Evolutionary conservation across 108 stramenopile genomes (phyloP).

Genomic region (Craspedostauros australis): DNA sequence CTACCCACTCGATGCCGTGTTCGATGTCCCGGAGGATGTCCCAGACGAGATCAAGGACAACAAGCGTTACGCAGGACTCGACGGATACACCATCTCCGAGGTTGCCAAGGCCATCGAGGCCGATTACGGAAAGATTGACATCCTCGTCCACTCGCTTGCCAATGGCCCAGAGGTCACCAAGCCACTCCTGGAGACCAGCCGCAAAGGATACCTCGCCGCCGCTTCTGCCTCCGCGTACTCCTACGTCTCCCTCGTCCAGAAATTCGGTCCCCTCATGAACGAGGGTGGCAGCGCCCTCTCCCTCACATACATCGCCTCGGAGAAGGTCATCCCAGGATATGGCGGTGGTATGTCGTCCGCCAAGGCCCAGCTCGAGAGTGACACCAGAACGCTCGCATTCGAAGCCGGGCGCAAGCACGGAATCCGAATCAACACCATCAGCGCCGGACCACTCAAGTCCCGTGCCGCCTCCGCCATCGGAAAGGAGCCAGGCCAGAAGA

Average conservation of each 20-base stretch:
- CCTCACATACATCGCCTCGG: constrained; percentile 97
- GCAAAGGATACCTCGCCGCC: constrained; percentile 96
- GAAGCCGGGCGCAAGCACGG: constrained; percentile 95
- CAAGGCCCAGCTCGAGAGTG: constrained; percentile 95
- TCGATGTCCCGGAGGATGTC: constrained; percentile 89
- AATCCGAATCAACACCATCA: constrained; percentile 94
- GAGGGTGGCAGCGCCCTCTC: constrained; percentile 87
- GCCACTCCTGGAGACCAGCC: constrained; percentile 93
- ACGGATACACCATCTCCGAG: constrained; percentile 93
- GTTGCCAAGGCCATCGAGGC: constrained; percentile 89
- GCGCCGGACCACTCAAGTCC: constrained; percentile 96
- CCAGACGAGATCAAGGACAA: constrained; percentile 91
- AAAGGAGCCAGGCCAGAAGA: constrained; percentile 88
- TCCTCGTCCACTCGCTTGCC: constrained; percentile 96
- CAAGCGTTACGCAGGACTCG: constrained; percentile 93
- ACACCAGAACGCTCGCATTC: constrained; percentile 92
- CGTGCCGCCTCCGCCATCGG: constrained; percentile 94
- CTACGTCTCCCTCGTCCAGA: constrained; percentile 89
- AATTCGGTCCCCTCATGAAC: constrained; percentile 97
- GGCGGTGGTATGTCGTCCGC: constrained; percentile 98
- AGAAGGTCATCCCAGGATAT: constrained; percentile 97
- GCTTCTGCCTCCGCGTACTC: constrained; percentile 96
- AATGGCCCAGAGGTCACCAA: constrained; percentile 98
- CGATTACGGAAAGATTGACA: constrained; percentile 97
- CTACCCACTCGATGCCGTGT: constrained; percentile 97